These are phyloP conservation scores for Saturnispora sanitii DNA, from an alignment of 805 yeast genomes.

Conservation along the genomic window DNA sequence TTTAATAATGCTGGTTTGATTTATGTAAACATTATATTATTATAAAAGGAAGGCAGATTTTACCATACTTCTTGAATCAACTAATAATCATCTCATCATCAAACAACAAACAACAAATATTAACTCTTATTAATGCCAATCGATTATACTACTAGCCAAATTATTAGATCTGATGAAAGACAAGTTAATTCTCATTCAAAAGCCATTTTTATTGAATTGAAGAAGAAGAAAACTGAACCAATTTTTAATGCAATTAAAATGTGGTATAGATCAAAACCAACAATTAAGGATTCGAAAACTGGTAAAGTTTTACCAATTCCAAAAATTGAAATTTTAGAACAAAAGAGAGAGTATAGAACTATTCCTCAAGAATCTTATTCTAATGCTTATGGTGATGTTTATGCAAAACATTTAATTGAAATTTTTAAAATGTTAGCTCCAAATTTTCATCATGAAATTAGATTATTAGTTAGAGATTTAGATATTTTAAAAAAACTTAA, in stretches of 20 bases:
- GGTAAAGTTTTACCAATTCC: background rate
- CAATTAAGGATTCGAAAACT: constrained; percentile 2
- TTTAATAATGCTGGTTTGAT: constrained; percentile 1
- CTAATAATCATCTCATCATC: background rate
- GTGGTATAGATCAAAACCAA: constrained; percentile 13
- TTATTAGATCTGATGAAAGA: constrained; percentile 12
- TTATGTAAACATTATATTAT: background rate
- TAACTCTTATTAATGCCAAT: too few relatives aligned
- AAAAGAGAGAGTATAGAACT: constrained; percentile 2
- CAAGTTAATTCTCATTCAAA: constrained; percentile 14
- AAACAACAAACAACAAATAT: too few relatives aligned
- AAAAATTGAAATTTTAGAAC: constrained; percentile 6
- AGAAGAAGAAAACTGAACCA: constrained; percentile 18
- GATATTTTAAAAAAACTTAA: constrained; percentile 7
- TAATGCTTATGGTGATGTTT: constrained; percentile 9
- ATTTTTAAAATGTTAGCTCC: constrained; percentile 3
- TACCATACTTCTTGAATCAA: background rate
- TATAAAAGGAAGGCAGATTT: background rate
- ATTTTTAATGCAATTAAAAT: constrained; percentile 15
- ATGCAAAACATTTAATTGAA: constrained; percentile 8
- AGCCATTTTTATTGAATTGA: constrained; percentile 16
- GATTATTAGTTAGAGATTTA: constrained; percentile 2
- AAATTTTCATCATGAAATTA: constrained; percentile 3
- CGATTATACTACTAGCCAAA: background rate
- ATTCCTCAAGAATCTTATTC: background rate